Evolutionary conservation across 441 rosid species (phyloP).

Genomic region (Syzygium malaccense): DNA sequence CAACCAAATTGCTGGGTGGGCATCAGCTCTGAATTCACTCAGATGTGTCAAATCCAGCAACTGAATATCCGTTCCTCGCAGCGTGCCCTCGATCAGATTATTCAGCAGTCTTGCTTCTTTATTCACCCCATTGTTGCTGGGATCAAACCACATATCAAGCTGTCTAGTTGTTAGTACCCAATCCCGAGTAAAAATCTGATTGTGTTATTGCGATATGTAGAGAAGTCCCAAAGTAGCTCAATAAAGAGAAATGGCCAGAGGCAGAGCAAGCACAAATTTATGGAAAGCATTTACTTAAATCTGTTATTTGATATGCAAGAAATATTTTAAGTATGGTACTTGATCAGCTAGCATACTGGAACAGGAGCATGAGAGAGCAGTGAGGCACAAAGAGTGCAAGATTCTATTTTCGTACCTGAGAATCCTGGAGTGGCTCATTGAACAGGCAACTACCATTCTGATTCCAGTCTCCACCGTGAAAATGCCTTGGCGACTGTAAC

Average conservation of each 20-base stretch:
- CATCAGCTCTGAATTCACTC: conserved; percentile 93
- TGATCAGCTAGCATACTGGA: neutral
- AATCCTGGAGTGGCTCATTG: conserved; percentile 52
- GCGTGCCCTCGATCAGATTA: conserved; percentile 28
- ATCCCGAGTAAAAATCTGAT: neutral
- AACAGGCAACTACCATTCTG: conserved; percentile 70
- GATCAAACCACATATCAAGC: conserved; percentile 95
- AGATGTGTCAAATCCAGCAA: conserved; percentile 65
- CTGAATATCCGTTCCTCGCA: conserved; percentile 41
- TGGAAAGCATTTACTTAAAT: neutral
- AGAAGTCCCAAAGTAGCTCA: neutral
- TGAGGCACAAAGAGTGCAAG: neutral
- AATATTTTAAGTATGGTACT: neutral
- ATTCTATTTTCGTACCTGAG: conserved; percentile 36
- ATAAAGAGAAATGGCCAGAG: neutral
- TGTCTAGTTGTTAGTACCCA: conserved; percentile 39
- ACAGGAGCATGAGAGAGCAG: neutral
- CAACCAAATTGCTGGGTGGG: conserved; percentile 91
- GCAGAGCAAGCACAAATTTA: neutral
- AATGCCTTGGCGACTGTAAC: conserved; percentile 83
- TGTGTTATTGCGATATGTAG: neutral
- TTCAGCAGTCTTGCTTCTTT: conserved; percentile 80
- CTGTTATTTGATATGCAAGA: neutral
- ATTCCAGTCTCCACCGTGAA: conserved; percentile 65
- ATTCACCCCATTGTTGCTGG: conserved; percentile 80